Percentiles rank a stretch among this genome's conserved stretches.
phyloP scores from a whole-genome alignment of 306 rosid genomes.

The Lablab purpureus region DNA sequence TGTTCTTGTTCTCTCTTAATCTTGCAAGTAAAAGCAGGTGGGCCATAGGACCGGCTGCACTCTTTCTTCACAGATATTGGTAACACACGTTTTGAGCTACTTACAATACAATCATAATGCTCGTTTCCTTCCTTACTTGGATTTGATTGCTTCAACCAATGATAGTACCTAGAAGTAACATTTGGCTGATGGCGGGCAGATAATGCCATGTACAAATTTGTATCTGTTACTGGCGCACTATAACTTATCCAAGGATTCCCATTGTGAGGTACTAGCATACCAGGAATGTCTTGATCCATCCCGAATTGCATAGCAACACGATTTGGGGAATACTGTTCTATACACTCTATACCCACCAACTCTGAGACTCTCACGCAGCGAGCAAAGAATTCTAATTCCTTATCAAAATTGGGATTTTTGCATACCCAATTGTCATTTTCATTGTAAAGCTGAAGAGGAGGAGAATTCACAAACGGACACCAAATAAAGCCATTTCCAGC shows the following conservation, averaged over 20 bases:
- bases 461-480: slow-evolving; percentile 58
- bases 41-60: not conserved
- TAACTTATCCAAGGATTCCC: slow-evolving; percentile 37
- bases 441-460: slow-evolving; percentile 24
- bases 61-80: not conserved
- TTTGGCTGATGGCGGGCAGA: slow-evolving; percentile 30
- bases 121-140: not conserved
- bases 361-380: slow-evolving; percentile 51
- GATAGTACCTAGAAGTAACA: slow-evolving; percentile 48
- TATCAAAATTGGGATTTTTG: slow-evolving; percentile 18
- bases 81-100: not conserved
- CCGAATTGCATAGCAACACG: slow-evolving; percentile 79
- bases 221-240: not conserved
- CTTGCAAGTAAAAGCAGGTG: slow-evolving; percentile 24
- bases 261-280: not conserved
- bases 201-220: slow-evolving; percentile 35
- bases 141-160: slow-evolving; percentile 56
- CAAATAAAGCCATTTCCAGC: slow-evolving; percentile 49
- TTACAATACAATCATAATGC: not conserved
- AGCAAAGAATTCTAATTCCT: slow-evolving; percentile 45
- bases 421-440: slow-evolving; percentile 30
- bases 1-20: not conserved
- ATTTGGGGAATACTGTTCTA: slow-evolving; percentile 58
- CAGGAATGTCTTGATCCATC: slow-evolving; percentile 69
- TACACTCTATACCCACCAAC: slow-evolving; percentile 51